Evolutionary conservation across 192 early-diverging fungal genomes (phyloP).

Genomic region (Coemansia sp.): DNA sequence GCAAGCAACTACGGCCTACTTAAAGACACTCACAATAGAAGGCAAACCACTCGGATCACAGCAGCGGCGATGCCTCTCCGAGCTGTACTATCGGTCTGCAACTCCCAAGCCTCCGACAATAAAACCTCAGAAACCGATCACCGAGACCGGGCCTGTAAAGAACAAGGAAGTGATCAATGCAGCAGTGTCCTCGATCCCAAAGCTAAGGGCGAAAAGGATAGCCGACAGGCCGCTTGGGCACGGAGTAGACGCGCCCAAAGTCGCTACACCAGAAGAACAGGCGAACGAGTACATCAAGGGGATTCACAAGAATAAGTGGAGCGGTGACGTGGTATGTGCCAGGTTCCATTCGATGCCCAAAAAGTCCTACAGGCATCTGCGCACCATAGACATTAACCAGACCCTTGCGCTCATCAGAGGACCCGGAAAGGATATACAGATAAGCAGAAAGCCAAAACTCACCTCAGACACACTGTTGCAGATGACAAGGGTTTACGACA

Average conservation of each 20-base stretch:
- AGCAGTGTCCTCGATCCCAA: not conserved
- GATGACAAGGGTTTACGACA: conserved; percentile 31
- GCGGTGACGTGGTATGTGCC: conserved; percentile 33
- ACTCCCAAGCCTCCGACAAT: conserved; percentile 5
- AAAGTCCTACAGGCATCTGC: conserved; percentile 16
- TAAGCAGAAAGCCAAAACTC: not conserved
- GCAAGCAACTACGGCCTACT: not conserved
- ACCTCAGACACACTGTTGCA: conserved; percentile 23
- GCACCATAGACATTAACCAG: conserved; percentile 41
- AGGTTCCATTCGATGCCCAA: conserved; percentile 23
- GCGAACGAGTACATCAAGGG: conserved; percentile 16
- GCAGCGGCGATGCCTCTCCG: conserved; percentile 28
- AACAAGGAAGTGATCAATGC: not conserved
- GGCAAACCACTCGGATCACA: not conserved
- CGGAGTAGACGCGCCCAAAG: not conserved
- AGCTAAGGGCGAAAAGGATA: not conserved
- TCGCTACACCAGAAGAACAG: conserved; percentile 3
- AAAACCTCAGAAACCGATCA: not conserved
- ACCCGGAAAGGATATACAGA: not conserved
- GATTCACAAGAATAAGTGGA: conserved; percentile 33
- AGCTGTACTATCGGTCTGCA: conserved; percentile 24
- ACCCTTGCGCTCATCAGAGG: conserved; percentile 34
- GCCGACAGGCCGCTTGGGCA: not conserved
- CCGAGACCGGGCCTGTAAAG: not conserved
- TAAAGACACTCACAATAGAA: not conserved